These are phyloP conservation scores for Macadamia integrifolia DNA, from an alignment of 164 flowering plant genomes.

Conservation along the genomic window DNA sequence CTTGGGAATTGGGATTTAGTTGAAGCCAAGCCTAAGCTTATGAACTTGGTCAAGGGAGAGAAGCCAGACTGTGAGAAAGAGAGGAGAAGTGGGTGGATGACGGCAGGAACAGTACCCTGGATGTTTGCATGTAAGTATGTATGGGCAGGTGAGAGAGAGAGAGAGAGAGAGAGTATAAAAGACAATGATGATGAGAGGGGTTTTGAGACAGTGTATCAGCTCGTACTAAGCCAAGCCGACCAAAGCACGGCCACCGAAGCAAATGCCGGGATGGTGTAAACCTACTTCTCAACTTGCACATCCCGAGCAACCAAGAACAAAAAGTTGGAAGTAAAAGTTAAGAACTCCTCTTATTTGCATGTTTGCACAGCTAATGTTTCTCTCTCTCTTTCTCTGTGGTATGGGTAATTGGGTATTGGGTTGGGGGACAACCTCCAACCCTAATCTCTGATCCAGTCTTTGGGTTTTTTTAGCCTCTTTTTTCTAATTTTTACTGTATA, in stretches of 20 bases:
- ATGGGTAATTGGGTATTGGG: background rate
- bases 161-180: background rate
- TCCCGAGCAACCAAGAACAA: conserved; percentile 21
- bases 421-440: conserved; percentile 33
- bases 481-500: background rate
- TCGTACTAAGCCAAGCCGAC: conserved; percentile 40
- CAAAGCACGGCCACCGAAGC: conserved; percentile 53
- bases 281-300: conserved; percentile 14
- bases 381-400: conserved; percentile 7
- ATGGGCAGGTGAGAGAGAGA: background rate
- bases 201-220: conserved; percentile 10
- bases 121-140: background rate
- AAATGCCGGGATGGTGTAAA: conserved; percentile 32
- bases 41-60: background rate
- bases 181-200: conserved; percentile 12
- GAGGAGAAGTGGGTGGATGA: background rate
- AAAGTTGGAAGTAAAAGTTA: background rate
- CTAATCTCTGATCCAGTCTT: conserved; percentile 25
- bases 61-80: background rate
- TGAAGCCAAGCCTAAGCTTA: background rate
- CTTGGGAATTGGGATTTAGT: background rate
- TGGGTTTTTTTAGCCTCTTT: background rate
- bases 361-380: background rate
- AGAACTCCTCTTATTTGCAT: background rate
- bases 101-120: background rate